phyloP scores from a whole-genome alignment of 345 rosid genomes.

The Garcia nutans region DNA sequence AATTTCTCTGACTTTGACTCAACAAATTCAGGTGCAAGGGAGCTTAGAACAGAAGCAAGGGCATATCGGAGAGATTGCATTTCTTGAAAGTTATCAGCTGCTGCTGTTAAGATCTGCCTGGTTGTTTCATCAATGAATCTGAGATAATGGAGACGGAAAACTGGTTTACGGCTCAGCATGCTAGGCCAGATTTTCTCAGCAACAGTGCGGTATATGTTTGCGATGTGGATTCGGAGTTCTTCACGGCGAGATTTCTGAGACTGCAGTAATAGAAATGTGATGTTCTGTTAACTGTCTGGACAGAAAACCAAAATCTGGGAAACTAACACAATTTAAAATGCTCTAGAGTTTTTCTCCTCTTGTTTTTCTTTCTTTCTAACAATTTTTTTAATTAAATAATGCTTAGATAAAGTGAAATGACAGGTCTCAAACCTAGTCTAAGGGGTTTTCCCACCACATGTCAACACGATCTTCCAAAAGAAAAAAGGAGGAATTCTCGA shows the following conservation, averaged over 20 bases:
- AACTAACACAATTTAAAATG: background rate
- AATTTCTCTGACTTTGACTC: conserved; percentile 89
- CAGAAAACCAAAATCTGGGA: background rate
- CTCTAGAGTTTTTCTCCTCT: background rate
- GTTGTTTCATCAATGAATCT: conserved; percentile 86
- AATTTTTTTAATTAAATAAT: background rate
- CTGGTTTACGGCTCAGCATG: conserved; percentile 76
- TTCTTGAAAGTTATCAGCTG: conserved; percentile 83
- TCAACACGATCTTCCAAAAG: background rate
- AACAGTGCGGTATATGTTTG: conserved; percentile 84
- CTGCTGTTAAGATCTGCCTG: conserved; percentile 55
- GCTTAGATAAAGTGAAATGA: background rate
- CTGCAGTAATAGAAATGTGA: conserved; percentile 39
- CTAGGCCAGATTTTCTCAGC: conserved; percentile 99
- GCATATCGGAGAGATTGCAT: conserved; percentile 89
- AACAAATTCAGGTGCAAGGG: conserved; percentile 93
- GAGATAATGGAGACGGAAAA: conserved; percentile 85
- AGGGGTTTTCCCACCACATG: background rate
- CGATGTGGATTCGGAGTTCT: conserved; percentile 82
- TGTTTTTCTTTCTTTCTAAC: too few relatives aligned
- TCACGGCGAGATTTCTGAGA: conserved; percentile 91
- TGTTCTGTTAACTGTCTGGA: background rate
- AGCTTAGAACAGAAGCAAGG: conserved; percentile 84
- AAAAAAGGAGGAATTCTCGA: background rate
- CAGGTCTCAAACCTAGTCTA: background rate